Evolutionary conservation across 2,329 filamentous ascomycete genomes (phyloP), one percentile per base, ranked within the genome.

Genomic region (Metarhizium guizhouense): DNA sequence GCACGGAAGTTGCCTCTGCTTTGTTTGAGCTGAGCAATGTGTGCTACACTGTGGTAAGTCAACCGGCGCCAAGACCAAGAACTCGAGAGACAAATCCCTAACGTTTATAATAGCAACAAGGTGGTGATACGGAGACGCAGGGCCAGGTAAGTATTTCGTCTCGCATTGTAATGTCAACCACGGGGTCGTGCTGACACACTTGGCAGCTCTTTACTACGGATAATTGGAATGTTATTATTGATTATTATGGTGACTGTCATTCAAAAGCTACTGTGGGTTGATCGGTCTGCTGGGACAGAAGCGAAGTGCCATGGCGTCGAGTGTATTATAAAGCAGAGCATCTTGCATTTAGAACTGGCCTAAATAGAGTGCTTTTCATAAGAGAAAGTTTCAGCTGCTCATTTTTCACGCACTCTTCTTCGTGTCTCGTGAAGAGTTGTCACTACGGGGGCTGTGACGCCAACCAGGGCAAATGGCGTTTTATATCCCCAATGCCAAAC

Each of bases 201-300:
- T 20, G n/a, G 4, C 14, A 53, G 52, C 29, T 53, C 16, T 53
- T 53, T n/a, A 53, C 52, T 20, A 53, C 40, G 14, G 52, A 13
- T 8, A 40, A 47, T 10, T 53, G 52, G 52, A 53, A 53, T 47
- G 52, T 53, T 16, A 53, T 53, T 40, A 40, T 40, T 13, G 14
- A 13, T 5, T 40, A 40, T 40, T 40, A 14, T 11, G 38, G 38
- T 16, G 38, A 40, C 38, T 40, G 38, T 16, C 38, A 40, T 16
- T 40, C 38, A 16, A 13, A 3, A 0, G 1, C 38, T 14, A 40
- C 38, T 16, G 38, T 40, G 1, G 14, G 38, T 14, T 3, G 13
- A 16, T 14, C 1, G 32, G 1, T 34, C 32, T 11, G 32, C 32
- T 11, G 32, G 32, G 7, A 34, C 1, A 34, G 10, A 34, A 1